phyloP scores from a whole-genome alignment of 2,329 filamentous ascomycete species.

The Leptosphaerulina australis region DNA sequence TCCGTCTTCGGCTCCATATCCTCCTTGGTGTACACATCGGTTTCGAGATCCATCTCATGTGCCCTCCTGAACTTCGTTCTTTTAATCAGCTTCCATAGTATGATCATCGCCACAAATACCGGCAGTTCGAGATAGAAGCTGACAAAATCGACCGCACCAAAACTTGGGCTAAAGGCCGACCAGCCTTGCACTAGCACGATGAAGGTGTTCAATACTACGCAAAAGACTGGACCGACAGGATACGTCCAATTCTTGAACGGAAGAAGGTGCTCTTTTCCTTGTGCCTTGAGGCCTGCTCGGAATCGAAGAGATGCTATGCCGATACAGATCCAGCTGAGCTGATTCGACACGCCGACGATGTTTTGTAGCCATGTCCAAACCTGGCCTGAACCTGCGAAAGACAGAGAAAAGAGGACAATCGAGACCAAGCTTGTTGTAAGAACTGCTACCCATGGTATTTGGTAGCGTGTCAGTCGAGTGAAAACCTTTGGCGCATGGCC shows the following conservation, averaged over 20 bases:
- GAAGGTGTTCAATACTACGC: conserved; percentile 35
- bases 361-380: conserved; percentile 70
- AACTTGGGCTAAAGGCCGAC: conserved; percentile 60
- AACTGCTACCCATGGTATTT: conserved; percentile 50
- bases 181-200: conserved; percentile 42
- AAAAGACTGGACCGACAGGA: conserved; percentile 59
- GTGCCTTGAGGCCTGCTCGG: conserved; percentile 52
- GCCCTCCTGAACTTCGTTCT: conserved; percentile 35
- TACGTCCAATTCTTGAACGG: conserved; percentile 63
- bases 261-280: conserved; percentile 55
- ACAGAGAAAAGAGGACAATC: conserved; percentile 51
- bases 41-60: conserved; percentile 39
- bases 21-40: conserved; percentile 41
- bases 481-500: conserved; percentile 77
- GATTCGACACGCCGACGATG: conserved; percentile 64
- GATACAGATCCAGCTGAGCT: conserved; percentile 61
- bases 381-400: conserved; percentile 49
- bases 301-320: conserved; percentile 66
- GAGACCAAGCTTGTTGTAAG: conserved; percentile 46
- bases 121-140: conserved; percentile 55
- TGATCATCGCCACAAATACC: conserved; percentile 37
- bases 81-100: conserved; percentile 39
- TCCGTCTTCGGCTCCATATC: conserved; percentile 35
- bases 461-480: conserved; percentile 55
- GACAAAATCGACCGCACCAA: conserved; percentile 54